Base-by-base conservation (phyloP, 495 filamentous ascomycete species). In the Penicillium bialowiezense region DNA sequence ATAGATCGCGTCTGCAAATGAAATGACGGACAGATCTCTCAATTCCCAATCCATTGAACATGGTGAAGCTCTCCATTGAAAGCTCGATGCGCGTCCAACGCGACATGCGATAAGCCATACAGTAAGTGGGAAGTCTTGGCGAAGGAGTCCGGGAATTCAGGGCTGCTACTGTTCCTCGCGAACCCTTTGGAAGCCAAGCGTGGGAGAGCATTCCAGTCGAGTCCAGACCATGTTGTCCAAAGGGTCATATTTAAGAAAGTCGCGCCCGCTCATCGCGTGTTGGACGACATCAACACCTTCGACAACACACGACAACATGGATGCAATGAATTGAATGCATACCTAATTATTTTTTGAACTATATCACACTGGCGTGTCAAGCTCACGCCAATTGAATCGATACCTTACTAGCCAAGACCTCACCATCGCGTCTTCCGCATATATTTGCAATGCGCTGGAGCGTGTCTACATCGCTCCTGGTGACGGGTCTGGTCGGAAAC, bases 371-470 rank as follows among this genome's bases (percentile, higher is more conserved):
- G 26, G 29, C 35, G 35, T 47, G 29, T 1, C 7, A 19, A 2
- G 1, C 20, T 31, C 24, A 23, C 17, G 26, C 32, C 36, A 24
- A 33, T 15, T 12, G 23, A 26, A 26, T 26, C 8, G 23, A 5
- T 24, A 7, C 5, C 4, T 13, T 13, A 13, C 7, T 7, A n/a
- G 15, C n/a, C n/a, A n/a, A 12, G 6, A n/a, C 15, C 10, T 18
- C 37, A 32, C n/a, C 14, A 13, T n/a, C 35, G 28, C n/a, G n/a
- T n/a, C n/a, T n/a, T n/a, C n/a, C n/a, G n/a, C n/a, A n/a, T n/a
- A 31, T 10, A 41, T 46, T 42, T 50, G 58, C 26, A 15, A 72
- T 72, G 64, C 59, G 55, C 50, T 61, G 56, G 58, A 57, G 54
- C 36, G 29, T 39, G 1, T 61, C 56, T 33, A 49, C 56, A 43